These are phyloP conservation scores for Polytolypa hystricis DNA, from an alignment of 2,329 filamentous ascomycete species.

Conservation along the genomic window DNA sequence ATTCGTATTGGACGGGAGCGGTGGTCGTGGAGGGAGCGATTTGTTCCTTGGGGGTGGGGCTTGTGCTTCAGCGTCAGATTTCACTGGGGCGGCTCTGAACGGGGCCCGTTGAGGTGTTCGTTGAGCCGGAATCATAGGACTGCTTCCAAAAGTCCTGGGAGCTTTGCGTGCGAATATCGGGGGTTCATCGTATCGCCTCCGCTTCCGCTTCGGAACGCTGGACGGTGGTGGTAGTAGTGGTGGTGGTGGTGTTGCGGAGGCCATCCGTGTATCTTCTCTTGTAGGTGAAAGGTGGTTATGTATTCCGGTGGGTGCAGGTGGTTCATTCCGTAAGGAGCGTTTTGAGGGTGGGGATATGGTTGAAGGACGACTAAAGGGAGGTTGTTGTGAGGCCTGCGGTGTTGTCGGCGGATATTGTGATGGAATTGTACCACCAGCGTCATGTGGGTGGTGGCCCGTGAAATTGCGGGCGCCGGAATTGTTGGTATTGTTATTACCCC, in stretches of 20 bases:
- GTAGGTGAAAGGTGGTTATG: conserved; percentile 3
- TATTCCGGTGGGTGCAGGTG: conserved; percentile 1
- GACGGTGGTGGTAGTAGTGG: no score
- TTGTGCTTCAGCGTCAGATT: neutral
- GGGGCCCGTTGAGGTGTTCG: no score
- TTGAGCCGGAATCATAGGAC: conserved; percentile 27
- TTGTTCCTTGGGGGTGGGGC: conserved; percentile 2
- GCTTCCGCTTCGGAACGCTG: conserved; percentile 37
- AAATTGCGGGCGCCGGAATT: neutral
- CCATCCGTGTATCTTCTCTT: conserved; percentile 1
- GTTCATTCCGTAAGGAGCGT: conserved; percentile 3
- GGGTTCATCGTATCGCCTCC: conserved; percentile 41
- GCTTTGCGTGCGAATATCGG: conserved; percentile 41
- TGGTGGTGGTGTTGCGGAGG: conserved; percentile 2
- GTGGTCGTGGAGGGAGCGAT: conserved; percentile 7
- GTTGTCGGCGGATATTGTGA: conserved; percentile 6
- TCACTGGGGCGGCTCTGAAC: neutral
- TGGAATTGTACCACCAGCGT: conserved; percentile 3
- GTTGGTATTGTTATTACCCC: neutral
- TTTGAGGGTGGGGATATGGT: conserved; percentile 9
- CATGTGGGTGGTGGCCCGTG: conserved; percentile 2
- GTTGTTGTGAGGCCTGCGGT: conserved; percentile 8
- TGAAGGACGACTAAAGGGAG: conserved; percentile 7
- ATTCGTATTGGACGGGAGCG: conserved; percentile 13
- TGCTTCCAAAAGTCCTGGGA: conserved; percentile 29